phyloP scores from a whole-genome alignment of 192 early-diverging fungal species.

The Umbelopsis isabellina region DNA sequence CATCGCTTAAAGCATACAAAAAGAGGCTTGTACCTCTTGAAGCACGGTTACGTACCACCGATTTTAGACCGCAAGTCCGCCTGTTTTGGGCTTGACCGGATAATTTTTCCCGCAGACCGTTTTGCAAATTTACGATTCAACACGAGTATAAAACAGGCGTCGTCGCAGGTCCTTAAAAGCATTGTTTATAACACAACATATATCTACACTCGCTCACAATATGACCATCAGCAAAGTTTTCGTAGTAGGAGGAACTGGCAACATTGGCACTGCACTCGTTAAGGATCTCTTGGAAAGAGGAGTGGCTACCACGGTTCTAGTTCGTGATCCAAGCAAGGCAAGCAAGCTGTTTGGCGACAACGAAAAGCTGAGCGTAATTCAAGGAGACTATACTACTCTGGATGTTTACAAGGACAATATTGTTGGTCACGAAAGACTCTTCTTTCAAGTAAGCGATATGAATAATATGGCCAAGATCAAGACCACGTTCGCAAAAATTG shows the following conservation, averaged over 20 bases:
- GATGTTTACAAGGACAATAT: constrained; percentile 2
- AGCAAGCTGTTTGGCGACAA: constrained; percentile 7
- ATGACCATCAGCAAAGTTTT: neutral
- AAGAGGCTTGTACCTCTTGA: too few species aligned
- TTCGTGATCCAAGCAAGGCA: constrained; percentile 19
- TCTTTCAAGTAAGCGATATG: constrained; percentile 3
- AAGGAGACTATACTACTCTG: constrained; percentile 19
- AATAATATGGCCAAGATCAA: neutral
- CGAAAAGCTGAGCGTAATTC: neutral
- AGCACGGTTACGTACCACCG: too few species aligned
- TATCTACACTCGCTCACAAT: too few species aligned
- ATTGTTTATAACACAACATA: too few species aligned
- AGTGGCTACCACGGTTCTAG: neutral
- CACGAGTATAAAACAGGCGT: too few species aligned
- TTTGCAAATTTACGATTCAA: too few species aligned
- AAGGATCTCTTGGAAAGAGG: neutral
- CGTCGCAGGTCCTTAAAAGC: too few species aligned
- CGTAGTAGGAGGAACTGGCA: constrained; percentile 24
- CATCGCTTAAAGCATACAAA: too few species aligned
- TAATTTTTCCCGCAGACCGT: too few species aligned
- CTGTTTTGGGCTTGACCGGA: too few species aligned
- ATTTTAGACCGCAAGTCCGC: too few species aligned
- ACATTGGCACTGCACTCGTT: constrained; percentile 16
- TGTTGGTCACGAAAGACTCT: constrained; percentile 25
- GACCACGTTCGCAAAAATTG: neutral